Evolutionary conservation across 345 rosid genomes (phyloP).

Genomic region (Orychophragmus violaceus): DNA sequence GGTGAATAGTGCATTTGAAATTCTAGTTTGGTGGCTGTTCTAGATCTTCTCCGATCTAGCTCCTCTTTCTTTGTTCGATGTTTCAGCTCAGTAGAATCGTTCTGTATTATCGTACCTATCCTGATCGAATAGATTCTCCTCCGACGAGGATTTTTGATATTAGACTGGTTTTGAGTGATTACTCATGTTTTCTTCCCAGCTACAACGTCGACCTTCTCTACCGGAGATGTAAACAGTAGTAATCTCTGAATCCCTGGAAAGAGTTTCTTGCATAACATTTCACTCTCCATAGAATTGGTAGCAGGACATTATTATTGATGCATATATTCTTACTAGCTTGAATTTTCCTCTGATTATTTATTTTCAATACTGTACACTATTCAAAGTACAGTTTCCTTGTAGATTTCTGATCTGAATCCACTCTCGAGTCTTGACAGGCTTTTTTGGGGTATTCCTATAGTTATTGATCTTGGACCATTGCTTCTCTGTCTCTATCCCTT

Average conservation of each 20-base stretch:
- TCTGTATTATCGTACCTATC: slow-evolving; percentile 1
- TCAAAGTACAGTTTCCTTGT: too few relatives aligned
- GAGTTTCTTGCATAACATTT: not conserved
- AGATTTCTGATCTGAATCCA: too few relatives aligned
- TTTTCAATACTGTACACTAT: not conserved
- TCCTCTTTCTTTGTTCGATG: not conserved
- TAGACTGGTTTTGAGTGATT: not conserved
- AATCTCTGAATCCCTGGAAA: not conserved
- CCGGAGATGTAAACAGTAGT: not conserved
- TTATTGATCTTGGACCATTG: too few relatives aligned
- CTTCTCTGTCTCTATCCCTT: slow-evolving; percentile 7
- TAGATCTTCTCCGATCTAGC: slow-evolving; percentile 32
- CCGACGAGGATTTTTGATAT: not conserved
- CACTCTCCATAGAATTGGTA: not conserved
- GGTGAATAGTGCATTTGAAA: slow-evolving; percentile 13
- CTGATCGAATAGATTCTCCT: not conserved
- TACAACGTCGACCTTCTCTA: not conserved
- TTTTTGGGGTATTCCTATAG: too few relatives aligned
- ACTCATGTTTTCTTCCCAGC: not conserved
- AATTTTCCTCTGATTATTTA: not conserved
- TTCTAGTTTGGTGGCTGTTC: slow-evolving; percentile 10
- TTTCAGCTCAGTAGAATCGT: slow-evolving; percentile 13
- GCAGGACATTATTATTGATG: not conserved
- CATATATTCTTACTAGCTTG: not conserved
- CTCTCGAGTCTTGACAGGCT: too few relatives aligned